A percentile compares a stretch with the other conserved stretches of the same genome.
phyloP scores from a whole-genome alignment of 768 basidiomycete species.

The Russula virescens region DNA sequence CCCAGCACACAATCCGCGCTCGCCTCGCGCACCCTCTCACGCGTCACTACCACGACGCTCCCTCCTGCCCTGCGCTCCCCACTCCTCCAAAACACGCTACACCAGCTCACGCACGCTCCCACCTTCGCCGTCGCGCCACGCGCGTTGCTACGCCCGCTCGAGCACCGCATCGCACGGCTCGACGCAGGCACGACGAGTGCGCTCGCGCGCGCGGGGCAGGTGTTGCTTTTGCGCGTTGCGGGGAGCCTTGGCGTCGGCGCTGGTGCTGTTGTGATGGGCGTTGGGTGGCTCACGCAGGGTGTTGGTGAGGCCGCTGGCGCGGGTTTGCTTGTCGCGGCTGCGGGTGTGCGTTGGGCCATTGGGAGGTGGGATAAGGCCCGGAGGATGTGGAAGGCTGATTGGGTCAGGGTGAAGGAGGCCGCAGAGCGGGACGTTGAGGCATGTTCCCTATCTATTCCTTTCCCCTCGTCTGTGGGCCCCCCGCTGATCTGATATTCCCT shows the following conservation, averaged over 20 bases:
- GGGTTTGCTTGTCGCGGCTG: slow-evolving; percentile 24
- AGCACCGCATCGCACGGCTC: slow-evolving; percentile 21
- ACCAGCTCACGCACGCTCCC: slow-evolving; percentile 21
- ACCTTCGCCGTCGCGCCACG: slow-evolving; percentile 13
- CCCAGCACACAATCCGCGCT: slow-evolving; percentile 10
- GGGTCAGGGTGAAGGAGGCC: slow-evolving; percentile 28
- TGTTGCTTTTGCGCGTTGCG: slow-evolving; percentile 20
- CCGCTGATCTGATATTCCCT: neutral
- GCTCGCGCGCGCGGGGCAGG: slow-evolving; percentile 29
- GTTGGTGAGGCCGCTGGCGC: slow-evolving; percentile 26
- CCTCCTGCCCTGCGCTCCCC: slow-evolving; percentile 21
- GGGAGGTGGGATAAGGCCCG: slow-evolving; percentile 29
- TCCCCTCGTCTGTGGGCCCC: neutral
- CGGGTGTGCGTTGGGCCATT: slow-evolving; percentile 26
- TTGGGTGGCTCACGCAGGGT: slow-evolving; percentile 13
- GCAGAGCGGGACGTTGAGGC: slow-evolving; percentile 30
- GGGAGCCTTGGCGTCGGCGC: slow-evolving; percentile 15
- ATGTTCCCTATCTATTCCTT: no score
- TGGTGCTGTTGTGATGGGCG: slow-evolving; percentile 22
- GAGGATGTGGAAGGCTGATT: slow-evolving; percentile 28
- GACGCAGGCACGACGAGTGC: slow-evolving; percentile 7
- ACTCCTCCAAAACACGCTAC: slow-evolving; percentile 25
- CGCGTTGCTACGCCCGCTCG: slow-evolving; percentile 22
- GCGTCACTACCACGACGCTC: neutral
- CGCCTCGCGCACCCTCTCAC: slow-evolving; percentile 4